A percentile compares a stretch with the other conserved stretches of the same genome.
These are phyloP conservation scores for Liriodendron chinense DNA, from an alignment of 164 flowering plant species.

Conservation along the genomic window DNA sequence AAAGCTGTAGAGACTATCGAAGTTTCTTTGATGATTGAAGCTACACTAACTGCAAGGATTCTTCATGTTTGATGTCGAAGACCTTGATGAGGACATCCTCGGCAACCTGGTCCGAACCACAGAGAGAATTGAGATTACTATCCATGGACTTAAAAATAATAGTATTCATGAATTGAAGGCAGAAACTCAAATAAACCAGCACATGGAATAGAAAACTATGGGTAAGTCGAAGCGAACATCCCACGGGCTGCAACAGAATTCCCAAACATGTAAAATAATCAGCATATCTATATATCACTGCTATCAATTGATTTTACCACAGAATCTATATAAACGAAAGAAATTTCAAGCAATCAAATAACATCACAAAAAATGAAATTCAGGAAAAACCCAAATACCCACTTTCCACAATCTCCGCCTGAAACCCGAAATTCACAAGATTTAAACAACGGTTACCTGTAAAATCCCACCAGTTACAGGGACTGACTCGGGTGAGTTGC, in stretches of 20 bases:
- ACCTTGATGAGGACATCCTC: conserved; percentile 79
- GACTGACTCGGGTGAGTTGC: too few relatives aligned
- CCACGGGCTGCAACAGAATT: not conserved
- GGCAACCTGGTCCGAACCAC: conserved; percentile 72
- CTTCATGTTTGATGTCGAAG: conserved; percentile 75
- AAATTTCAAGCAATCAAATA: not conserved
- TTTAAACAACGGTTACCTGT: conserved; percentile 25
- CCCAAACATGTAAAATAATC: not conserved
- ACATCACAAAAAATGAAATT: not conserved
- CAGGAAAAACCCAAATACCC: not conserved
- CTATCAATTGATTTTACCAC: not conserved
- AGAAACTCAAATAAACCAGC: not conserved
- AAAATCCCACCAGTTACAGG: conserved; percentile 13
- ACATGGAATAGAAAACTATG: not conserved
- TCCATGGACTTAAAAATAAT: too few relatives aligned
- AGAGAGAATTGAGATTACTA: not conserved
- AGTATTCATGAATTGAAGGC: not conserved
- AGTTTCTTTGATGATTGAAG: not conserved
- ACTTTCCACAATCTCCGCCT: not conserved
- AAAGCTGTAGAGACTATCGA: not conserved
- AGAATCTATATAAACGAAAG: not conserved
- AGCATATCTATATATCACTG: not conserved
- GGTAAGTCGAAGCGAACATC: not conserved
- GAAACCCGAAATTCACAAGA: conserved; percentile 2
- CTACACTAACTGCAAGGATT: conserved; percentile 56